A percentile compares a stretch with the other conserved stretches of the same genome.
Evolutionary conservation across 257 asterid species (phyloP).

Genomic region (Oldenlandia corymbosa): DNA sequence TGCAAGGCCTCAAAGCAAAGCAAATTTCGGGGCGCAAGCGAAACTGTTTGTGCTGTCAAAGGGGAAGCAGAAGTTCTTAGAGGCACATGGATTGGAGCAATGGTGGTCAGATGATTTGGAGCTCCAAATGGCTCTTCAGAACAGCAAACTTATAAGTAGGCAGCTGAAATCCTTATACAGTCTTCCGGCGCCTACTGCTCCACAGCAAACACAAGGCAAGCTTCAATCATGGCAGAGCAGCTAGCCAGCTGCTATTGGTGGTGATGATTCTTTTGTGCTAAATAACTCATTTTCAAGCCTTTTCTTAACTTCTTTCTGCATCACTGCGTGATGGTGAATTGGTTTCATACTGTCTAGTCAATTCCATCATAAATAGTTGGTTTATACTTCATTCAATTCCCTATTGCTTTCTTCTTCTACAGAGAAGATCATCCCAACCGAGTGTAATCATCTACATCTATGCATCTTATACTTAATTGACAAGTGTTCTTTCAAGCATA

Average conservation of each 20-base stretch:
- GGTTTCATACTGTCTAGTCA: background rate
- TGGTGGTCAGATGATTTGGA: conserved; percentile 99
- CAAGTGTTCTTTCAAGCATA: no score
- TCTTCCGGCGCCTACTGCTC: conserved; percentile 38
- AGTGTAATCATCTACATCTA: background rate
- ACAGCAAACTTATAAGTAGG: conserved; percentile 81
- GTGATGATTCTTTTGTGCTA: conserved; percentile 5
- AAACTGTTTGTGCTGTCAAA: conserved; percentile 79
- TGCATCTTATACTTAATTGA: background rate
- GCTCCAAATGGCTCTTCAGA: conserved; percentile 57
- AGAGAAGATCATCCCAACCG: background rate
- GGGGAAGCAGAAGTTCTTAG: conserved; percentile 90
- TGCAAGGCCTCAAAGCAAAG: conserved; percentile 23
- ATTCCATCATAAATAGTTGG: background rate
- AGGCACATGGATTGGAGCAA: conserved; percentile 96
- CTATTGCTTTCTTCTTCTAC: background rate
- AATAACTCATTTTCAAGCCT: conserved; percentile 9
- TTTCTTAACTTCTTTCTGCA: background rate
- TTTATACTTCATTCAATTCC: background rate
- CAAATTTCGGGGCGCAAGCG: conserved; percentile 37
- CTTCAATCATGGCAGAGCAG: conserved; percentile 13
- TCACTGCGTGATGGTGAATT: background rate
- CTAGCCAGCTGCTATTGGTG: background rate
- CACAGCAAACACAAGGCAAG: conserved; percentile 40
- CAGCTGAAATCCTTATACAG: conserved; percentile 83